Evolutionary conservation across 202 grass and related monocot genomes (phyloP).

Genomic region (Elaeis oleifera): DNA sequence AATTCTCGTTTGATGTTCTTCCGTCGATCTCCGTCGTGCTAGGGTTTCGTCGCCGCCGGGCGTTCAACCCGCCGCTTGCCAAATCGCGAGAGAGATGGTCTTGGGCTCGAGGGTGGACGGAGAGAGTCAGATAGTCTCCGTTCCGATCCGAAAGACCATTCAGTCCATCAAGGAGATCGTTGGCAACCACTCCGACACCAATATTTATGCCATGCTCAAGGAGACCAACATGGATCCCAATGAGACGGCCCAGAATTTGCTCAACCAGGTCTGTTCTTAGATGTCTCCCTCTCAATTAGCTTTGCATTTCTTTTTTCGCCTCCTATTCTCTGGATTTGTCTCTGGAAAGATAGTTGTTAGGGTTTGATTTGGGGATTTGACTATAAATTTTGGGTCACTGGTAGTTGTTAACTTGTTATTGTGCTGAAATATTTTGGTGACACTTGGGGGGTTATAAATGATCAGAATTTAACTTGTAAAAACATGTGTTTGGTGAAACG

Average conservation of each 20-base stretch:
- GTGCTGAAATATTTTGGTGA: too few species aligned
- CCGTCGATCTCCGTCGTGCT: neutral
- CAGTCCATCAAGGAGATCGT: conserved; percentile 82
- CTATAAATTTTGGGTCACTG: too few species aligned
- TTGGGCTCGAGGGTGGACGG: conserved; percentile 20
- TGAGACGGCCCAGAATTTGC: conserved; percentile 84
- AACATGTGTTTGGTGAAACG: too few species aligned
- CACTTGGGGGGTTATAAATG: too few species aligned
- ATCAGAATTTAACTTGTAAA: too few species aligned
- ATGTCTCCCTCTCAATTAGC: too few species aligned
- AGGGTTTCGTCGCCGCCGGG: neutral
- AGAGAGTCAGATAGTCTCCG: conserved; percentile 26
- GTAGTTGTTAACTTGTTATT: too few species aligned
- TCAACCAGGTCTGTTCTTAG: conserved; percentile 47
- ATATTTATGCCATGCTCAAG: conserved; percentile 59
- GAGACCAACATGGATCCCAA: conserved; percentile 95
- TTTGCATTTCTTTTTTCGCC: too few species aligned
- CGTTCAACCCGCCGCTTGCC: neutral
- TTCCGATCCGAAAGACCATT: conserved; percentile 42
- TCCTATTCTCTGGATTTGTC: too few species aligned
- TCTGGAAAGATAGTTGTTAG: too few species aligned
- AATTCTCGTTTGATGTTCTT: neutral
- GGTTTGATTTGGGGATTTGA: too few species aligned
- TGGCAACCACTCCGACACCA: conserved; percentile 73
- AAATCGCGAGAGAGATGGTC: conserved; percentile 16